phyloP scores from a whole-genome alignment of 2,329 filamentous ascomycete species.

The Fusarium solani-melongenae region DNA sequence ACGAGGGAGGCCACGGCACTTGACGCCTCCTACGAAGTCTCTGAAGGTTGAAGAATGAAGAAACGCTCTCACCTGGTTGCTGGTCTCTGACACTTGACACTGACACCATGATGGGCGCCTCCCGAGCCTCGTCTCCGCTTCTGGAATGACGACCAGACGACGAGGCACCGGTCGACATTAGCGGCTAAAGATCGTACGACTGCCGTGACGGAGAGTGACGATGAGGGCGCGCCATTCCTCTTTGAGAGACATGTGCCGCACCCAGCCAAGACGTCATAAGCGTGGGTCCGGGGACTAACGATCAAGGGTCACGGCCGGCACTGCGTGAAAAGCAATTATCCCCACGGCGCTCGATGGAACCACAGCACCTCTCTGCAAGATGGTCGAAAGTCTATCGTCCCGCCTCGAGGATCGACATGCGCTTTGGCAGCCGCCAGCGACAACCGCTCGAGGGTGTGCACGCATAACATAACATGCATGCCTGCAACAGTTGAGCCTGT shows the following conservation, averaged over 20 bases:
- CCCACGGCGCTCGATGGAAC: conserved; percentile 27
- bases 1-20: conserved; percentile 2
- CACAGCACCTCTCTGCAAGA: conserved; percentile 32
- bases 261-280: conserved; percentile 44
- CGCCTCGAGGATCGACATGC: conserved; percentile 38
- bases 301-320: conserved; percentile 40
- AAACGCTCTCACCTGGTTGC: neutral
- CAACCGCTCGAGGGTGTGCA: conserved; percentile 32
- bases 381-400: conserved; percentile 40
- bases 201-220: conserved; percentile 38
- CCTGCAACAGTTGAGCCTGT: conserved; percentile 1
- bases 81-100: conserved; percentile 11
- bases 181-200: conserved; percentile 44
- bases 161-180: conserved; percentile 36
- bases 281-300: conserved; percentile 39
- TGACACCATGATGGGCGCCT: conserved; percentile 18
- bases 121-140: conserved; percentile 27
- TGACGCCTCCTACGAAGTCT: neutral
- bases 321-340: conserved; percentile 45
- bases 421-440: conserved; percentile 29
- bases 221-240: conserved; percentile 37
- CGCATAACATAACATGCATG: conserved; percentile 26
- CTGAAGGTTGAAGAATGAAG: neutral
- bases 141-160: conserved; percentile 38
- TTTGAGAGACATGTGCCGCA: conserved; percentile 42